Evolutionary conservation across 2,329 filamentous ascomycete genomes (phyloP), one percentile per base, ranked within the genome.

Genomic region (Pseudocercospora macadamiae): DNA sequence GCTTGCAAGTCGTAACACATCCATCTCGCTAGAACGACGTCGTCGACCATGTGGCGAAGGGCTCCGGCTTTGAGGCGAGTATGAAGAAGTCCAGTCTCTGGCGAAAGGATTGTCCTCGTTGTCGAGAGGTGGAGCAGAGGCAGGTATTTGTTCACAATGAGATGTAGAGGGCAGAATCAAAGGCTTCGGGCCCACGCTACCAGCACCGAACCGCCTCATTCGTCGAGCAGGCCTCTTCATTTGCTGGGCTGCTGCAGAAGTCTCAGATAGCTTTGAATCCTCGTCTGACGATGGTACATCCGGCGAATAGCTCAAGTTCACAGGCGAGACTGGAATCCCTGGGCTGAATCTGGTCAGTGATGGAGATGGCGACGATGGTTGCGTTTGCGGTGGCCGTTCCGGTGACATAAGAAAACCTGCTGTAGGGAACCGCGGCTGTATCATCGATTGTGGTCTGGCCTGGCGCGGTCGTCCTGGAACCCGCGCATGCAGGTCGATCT

Each of bases 121-220:
- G 37, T 72, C 70, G 14, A 68, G 55, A 7, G 64, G 53, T 3
- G 72, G 69, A 2, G 71, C 70, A 6, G 70, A 67, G 12, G 66
- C 64, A 4, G 69, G 66, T 12, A 64, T 45, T 1, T 62, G 63
- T 7, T 68, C 63, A 55, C 63, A 62, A n/a, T 70, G 64, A 1
- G 70, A 65, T 2, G 71, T 71, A 7, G 67, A 67, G 4, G 72
- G 71, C 32, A 75, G 54, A 8, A 75, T 72, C 18, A 75, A 62
- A 21, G 73, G 68, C 49, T 71, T 72, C 1, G 71, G 70, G 19
- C 68, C 66, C 25, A 67, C 61, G 42, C 66, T 69, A n/a, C 72
- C 72, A 21, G 66, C 71, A 25, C 70, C 70, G 49, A 75, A 75
- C 6, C 71, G 66, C 21, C 73, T 59, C 73, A 75, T 75, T 34